Evolutionary conservation across 306 rosid genomes (phyloP).

Genomic region (Vigna trinervia): DNA sequence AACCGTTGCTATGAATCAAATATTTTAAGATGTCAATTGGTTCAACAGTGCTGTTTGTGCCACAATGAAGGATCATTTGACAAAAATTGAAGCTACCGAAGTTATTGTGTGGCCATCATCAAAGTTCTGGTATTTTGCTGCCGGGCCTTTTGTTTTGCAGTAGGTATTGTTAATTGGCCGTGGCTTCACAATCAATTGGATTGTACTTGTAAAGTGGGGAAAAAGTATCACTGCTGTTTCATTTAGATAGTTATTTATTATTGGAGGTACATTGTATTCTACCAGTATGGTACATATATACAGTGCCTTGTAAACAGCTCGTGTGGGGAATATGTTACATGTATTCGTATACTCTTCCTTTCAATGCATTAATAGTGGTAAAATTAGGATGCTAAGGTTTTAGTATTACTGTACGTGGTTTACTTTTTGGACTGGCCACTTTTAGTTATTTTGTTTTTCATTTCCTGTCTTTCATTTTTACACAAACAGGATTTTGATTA

Average conservation of each 20-base stretch:
- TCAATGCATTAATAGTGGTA: conserved; percentile 9
- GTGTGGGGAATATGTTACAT: conserved; percentile 15
- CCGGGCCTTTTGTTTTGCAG: conserved; percentile 19
- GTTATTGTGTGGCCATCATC: conserved; percentile 1
- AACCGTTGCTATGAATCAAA: conserved; percentile 7
- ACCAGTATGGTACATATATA: background rate
- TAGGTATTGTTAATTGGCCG: conserved; percentile 17
- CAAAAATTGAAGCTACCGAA: conserved; percentile 9
- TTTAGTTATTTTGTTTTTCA: conserved; percentile 26
- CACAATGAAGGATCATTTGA: background rate
- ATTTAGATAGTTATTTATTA: background rate
- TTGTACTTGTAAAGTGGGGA: background rate
- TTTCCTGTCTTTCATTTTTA: conserved; percentile 37
- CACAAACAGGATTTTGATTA: background rate
- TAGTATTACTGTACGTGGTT: conserved; percentile 16
- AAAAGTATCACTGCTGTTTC: background rate
- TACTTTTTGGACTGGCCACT: conserved; percentile 3
- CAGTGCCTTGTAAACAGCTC: background rate
- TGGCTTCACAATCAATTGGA: conserved; percentile 11
- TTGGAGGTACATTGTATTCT: conserved; percentile 5
- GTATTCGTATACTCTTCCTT: conserved; percentile 2
- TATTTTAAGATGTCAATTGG: background rate
- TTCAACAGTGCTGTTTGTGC: background rate
- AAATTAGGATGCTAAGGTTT: conserved; percentile 5
- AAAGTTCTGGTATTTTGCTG: background rate